Evolutionary conservation across 768 basidiomycete genomes (phyloP), one percentile per base, ranked within the genome.

Genomic region (Termitomyces sp.): DNA sequence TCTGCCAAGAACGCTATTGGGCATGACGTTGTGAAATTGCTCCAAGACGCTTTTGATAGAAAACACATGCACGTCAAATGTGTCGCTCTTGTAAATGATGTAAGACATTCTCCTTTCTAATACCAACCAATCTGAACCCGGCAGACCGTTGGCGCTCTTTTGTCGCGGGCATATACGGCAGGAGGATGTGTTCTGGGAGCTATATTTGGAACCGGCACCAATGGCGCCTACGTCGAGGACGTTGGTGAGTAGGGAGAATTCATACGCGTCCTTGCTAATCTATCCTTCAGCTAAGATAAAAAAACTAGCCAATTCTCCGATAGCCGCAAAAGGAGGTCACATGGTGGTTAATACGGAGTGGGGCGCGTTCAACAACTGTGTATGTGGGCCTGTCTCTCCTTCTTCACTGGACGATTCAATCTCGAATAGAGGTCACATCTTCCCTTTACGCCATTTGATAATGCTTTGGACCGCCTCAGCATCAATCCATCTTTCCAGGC

Each of bases 331-430:
- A 34, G 88, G 86, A 5, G 90, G 87, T 20, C 74, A 82, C 63
- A 99, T 99, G 97, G 83, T 98, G 57, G 85, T 98, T 58, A 99
- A 99, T 75, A 92, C 92, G 7, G 97, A 98, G 75, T 98, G 96
- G 97, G 97, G 97, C 61, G 97, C 86, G 27, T 97, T 98, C 75
- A 92, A 99, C 73, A 98, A 97, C 73, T 81, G 86, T 52, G 94
- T 93, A 70, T 65, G 85, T 73, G 22, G 16, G 46, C 7, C 49
- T 22, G 34, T 30, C 22, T 22, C 47, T 52, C 12, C 6, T 34
- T 1, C 39, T 39, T 36, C n/a, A 39, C 20, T 53, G 36, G 11
- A 27, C 2, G 22, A 33, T 54, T 57, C 50, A 62, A 55, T 42
- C 56, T 57, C 49, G 37, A 46, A 8, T 39, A 95, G 88, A 87